These are phyloP conservation scores for Atkinsonella hypoxylon DNA, from an alignment of 2,329 filamentous ascomycete species.

Conservation along the genomic window DNA sequence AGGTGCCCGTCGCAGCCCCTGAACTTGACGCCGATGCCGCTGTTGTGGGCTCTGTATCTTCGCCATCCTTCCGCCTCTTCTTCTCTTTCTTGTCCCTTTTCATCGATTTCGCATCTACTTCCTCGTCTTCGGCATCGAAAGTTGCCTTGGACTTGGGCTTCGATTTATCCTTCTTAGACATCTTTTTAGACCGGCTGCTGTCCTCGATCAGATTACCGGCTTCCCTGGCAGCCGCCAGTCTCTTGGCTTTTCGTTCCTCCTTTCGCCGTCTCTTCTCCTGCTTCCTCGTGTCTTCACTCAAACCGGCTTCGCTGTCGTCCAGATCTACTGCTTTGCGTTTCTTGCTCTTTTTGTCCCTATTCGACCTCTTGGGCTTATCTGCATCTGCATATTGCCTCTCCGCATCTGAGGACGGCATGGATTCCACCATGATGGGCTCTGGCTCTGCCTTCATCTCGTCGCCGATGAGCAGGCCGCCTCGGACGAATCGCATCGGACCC, in stretches of 20 bases:
- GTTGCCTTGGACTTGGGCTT: constrained; percentile 11
- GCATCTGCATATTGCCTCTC: constrained; percentile 4
- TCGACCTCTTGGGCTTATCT: constrained; percentile 17
- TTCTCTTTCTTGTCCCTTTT: constrained; percentile 31
- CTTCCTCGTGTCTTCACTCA: constrained; percentile 14
- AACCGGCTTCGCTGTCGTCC: constrained; percentile 12
- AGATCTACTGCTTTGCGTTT: constrained; percentile 36
- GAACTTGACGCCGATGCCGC: constrained; percentile 12
- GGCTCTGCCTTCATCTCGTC: constrained; percentile 37
- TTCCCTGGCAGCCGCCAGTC: constrained; percentile 9
- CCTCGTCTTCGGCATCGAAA: constrained; percentile 11
- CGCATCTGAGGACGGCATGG: constrained; percentile 7
- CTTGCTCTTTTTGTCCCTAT: constrained; percentile 35
- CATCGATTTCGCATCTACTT: constrained; percentile 21
- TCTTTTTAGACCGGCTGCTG: constrained; percentile 30
- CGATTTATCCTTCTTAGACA: constrained; percentile 16
- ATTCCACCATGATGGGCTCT: constrained; percentile 12
- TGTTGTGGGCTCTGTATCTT: constrained; percentile 13
- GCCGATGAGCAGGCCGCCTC: constrained; percentile 59
- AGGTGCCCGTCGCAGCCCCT: constrained; percentile 21
- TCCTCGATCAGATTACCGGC: constrained; percentile 12
- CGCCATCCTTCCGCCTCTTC: constrained; percentile 32
- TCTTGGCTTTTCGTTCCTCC: constrained; percentile 25
- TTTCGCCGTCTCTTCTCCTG: constrained; percentile 24
- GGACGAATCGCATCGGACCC: constrained; percentile 76